These are phyloP conservation scores for Danielia oregonensis DNA, from an alignment of 805 yeast genomes.

Conservation along the genomic window DNA sequence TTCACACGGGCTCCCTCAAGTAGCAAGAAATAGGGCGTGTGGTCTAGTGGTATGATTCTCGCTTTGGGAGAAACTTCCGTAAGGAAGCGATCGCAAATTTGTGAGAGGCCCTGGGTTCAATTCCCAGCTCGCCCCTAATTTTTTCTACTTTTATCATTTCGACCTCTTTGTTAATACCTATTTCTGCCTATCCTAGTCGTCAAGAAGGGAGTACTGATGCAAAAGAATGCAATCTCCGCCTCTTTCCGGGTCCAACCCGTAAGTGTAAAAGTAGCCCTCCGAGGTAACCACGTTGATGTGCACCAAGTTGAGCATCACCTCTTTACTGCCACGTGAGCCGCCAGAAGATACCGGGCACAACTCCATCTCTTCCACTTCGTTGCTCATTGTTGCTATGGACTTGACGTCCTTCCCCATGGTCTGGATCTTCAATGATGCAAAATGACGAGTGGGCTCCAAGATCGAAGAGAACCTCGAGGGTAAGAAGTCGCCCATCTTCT, in stretches of 20 bases:
- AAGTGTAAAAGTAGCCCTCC: conserved; percentile 77
- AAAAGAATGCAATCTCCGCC: conserved; percentile 91
- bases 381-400: conserved; percentile 44
- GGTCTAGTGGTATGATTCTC: conserved; percentile 24
- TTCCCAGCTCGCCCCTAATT: conserved; percentile 19
- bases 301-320: conserved; percentile 25
- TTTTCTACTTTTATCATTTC: conserved; percentile 2
- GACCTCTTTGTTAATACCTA: background rate
- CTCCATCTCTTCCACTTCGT: conserved; percentile 28
- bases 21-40: conserved; percentile 21
- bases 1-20: too few species aligned
- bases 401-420: conserved; percentile 38
- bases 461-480: conserved; percentile 80
- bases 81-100: too few species aligned
- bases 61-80: conserved; percentile 15
- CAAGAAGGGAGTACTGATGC: conserved; percentile 61
- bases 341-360: conserved; percentile 4
- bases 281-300: conserved; percentile 72
- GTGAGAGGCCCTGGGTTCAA: conserved; percentile 24
- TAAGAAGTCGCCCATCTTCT: conserved; percentile 80
- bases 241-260: conserved; percentile 75
- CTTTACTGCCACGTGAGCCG: conserved; percentile 8
- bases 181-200: conserved; percentile 10
- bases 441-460: conserved; percentile 86
- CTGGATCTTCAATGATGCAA: conserved; percentile 75